Percentiles rank a stretch among this genome's conserved stretches.
Conservation (phyloP, 1,139 yeast species). For the Arxiozyma telluris region DNA sequence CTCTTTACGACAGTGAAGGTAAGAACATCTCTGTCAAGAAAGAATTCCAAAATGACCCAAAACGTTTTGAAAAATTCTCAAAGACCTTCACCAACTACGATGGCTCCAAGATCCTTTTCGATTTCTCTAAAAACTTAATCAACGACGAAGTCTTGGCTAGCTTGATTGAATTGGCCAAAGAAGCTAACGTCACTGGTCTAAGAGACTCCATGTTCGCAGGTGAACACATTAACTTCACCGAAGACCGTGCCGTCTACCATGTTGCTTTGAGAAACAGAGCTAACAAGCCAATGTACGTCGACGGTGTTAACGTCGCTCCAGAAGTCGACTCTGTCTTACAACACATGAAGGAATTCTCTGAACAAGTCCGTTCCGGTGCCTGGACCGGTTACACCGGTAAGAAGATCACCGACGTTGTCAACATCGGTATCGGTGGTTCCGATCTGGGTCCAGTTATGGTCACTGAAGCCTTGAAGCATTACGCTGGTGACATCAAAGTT, state of each 20-base stretch:
- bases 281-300: conserved; percentile 73
- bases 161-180: conserved; percentile 74
- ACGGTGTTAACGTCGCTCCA: conserved; percentile 78
- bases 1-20: conserved; percentile 58
- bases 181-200: conserved; percentile 77
- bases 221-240: conserved; percentile 89
- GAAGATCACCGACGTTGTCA: conserved; percentile 84
- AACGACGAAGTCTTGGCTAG: conserved; percentile 68
- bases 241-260: conserved; percentile 94
- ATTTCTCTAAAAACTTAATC: conserved; percentile 87
- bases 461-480: conserved; percentile 91
- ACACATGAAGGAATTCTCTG: conserved; percentile 94
- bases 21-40: conserved; percentile 63
- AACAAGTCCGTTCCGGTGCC: conserved; percentile 77
- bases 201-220: conserved; percentile 91
- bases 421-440: conserved; percentile 98
- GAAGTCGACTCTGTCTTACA: conserved; percentile 85
- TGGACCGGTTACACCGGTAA: conserved; percentile 98
- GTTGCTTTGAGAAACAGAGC: conserved; percentile 92
- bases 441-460: conserved; percentile 99
- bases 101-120: conserved; percentile 81
- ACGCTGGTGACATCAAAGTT: conserved; percentile 65
- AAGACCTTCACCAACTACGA: conserved; percentile 75
- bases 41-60: conserved; percentile 64
- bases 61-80: conserved; percentile 68